phyloP scores from a whole-genome alignment of 2,329 filamentous ascomycete genomes.

The Huntiella omanensis region DNA sequence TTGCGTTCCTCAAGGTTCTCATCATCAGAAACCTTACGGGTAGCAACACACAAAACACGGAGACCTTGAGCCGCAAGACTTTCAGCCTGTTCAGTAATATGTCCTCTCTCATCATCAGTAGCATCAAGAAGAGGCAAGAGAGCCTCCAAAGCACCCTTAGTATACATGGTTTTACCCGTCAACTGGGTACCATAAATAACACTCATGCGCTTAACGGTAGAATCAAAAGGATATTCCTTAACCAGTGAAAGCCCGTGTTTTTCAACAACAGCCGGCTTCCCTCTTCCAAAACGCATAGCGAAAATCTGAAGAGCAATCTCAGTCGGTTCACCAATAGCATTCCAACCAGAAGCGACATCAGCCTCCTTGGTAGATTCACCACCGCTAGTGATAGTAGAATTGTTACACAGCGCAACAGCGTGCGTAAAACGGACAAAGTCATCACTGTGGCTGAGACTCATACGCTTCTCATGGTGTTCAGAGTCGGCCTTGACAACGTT shows the following conservation, averaged over 20 bases:
- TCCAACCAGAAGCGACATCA: slow-evolving; percentile 24
- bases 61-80: slow-evolving; percentile 43
- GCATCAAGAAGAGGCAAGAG: slow-evolving; percentile 32
- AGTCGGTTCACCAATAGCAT: slow-evolving; percentile 46
- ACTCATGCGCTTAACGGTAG: slow-evolving; percentile 55
- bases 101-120: slow-evolving; percentile 25
- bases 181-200: slow-evolving; percentile 36
- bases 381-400: slow-evolving; percentile 29
- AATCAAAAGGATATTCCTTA: slow-evolving; percentile 55
- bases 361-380: slow-evolving; percentile 13
- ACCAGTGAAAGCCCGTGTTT: slow-evolving; percentile 27
- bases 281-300: slow-evolving; percentile 45
- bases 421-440: slow-evolving; percentile 29
- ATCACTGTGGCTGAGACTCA: slow-evolving; percentile 13
- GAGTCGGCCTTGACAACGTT: slow-evolving; percentile 11
- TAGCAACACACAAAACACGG: slow-evolving; percentile 48
- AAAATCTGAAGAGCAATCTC: slow-evolving; percentile 60
- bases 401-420: slow-evolving; percentile 44
- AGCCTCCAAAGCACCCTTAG: slow-evolving; percentile 40
- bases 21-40: slow-evolving; percentile 22
- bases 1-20: slow-evolving; percentile 28
- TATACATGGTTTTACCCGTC: slow-evolving; percentile 26
- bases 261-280: slow-evolving; percentile 22
- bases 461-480: slow-evolving; percentile 11
- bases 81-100: slow-evolving; percentile 31